phyloP scores from a whole-genome alignment of 768 basidiomycete species.

The Macrocybe gigantea region DNA sequence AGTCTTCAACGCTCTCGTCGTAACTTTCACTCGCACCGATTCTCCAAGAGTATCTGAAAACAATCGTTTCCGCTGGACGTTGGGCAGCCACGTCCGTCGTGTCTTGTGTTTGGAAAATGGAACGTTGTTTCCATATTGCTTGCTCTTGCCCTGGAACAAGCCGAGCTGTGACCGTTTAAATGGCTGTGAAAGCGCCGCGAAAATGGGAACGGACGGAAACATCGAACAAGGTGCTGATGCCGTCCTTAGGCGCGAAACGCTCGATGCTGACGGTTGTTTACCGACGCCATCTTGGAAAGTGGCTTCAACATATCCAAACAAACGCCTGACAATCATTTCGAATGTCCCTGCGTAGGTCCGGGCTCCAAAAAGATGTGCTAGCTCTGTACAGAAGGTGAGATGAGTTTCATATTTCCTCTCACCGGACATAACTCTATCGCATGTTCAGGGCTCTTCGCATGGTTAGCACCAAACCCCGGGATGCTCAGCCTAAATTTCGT shows the following conservation, averaged over 20 bases:
- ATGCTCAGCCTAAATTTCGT: constrained; percentile 57
- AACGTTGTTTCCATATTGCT: constrained; percentile 83
- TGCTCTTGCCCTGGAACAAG: constrained; percentile 78
- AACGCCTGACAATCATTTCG: background rate
- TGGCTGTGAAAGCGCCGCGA: constrained; percentile 48
- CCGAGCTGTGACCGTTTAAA: constrained; percentile 81
- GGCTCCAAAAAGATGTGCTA: constrained; percentile 49
- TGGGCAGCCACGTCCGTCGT: constrained; percentile 82
- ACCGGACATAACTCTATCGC: background rate
- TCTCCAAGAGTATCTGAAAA: constrained; percentile 59
- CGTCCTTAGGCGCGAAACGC: too few relatives aligned
- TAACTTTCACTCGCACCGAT: constrained; percentile 61
- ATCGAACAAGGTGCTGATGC: constrained; percentile 3
- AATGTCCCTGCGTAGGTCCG: constrained; percentile 29
- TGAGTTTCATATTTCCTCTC: background rate
- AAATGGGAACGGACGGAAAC: constrained; percentile 23
- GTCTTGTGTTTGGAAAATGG: constrained; percentile 89
- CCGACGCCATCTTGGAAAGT: too few relatives aligned
- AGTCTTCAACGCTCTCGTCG: constrained; percentile 70
- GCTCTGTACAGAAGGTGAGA: constrained; percentile 38
- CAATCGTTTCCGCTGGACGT: constrained; percentile 73
- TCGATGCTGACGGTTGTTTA: too few relatives aligned
- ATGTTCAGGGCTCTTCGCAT: constrained; percentile 65
- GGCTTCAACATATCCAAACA: constrained; percentile 1
- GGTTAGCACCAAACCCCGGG: constrained; percentile 58